Conservation (phyloP, 1,284 basidiomycete species). For the Cutaneotrichosporon sp. region DNA sequence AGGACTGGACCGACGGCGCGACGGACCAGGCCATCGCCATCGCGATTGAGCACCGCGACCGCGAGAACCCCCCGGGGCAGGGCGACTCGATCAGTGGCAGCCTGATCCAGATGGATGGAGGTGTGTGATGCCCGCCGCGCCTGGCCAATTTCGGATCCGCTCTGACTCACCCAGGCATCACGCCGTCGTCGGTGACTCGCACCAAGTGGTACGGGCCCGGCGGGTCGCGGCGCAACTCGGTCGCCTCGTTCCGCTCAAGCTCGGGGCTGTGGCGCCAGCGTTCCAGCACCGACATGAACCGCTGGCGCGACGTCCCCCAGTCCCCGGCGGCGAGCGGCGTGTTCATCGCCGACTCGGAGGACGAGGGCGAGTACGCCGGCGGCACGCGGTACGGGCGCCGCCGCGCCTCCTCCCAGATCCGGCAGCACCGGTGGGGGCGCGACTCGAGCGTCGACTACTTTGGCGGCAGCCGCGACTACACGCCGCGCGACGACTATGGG, state of each 20-base stretch:
- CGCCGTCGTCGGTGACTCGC: constrained; percentile 44
- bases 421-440: constrained; percentile 7
- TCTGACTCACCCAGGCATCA: constrained; percentile 30
- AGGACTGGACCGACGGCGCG: constrained; percentile 29
- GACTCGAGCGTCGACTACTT: constrained; percentile 20
- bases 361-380: constrained; percentile 32
- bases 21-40: constrained; percentile 28
- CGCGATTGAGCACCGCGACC: constrained; percentile 27
- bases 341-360: constrained; percentile 46
- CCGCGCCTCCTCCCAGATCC: constrained; percentile 10
- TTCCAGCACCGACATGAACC: constrained; percentile 20
- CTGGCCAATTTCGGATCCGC: neutral
- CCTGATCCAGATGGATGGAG: constrained; percentile 24
- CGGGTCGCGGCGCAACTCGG: constrained; percentile 35
- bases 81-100: constrained; percentile 26
- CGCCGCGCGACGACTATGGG: constrained; percentile 18
- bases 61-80: constrained; percentile 26
- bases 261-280: constrained; percentile 33
- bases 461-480: constrained; percentile 9
- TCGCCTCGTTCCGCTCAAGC: constrained; percentile 23
- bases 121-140: no score
- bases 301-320: constrained; percentile 23
- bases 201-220: constrained; percentile 34
- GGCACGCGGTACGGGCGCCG: constrained; percentile 18
- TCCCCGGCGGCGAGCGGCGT: constrained; percentile 41